Evolutionary conservation across 495 filamentous ascomycete species (phyloP), one percentile per base, ranked within the genome.

Genomic region (Chlorociboria aeruginascens): DNA sequence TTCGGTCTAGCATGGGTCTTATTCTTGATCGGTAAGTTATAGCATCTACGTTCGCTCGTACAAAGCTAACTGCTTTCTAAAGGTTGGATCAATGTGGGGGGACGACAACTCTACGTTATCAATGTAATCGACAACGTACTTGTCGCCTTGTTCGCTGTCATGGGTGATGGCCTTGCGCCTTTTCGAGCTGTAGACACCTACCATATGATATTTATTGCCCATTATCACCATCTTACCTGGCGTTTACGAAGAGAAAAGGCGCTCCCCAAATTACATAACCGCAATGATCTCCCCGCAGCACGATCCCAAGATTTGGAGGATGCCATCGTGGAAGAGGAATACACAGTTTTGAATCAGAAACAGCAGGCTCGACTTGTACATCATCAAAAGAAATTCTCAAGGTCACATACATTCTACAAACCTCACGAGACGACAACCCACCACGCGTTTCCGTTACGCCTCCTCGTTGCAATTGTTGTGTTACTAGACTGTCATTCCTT

Each of bases 1-100:
- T 90, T 88, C 48, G 85, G 85, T 51, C 70, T 85, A 40, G 83
- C 81, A 1, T 90, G 85, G 85, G 85, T 90, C 0, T 71, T 90
- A 31, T 88, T 87, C 65, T 63, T 90, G 40, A 90, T 90, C 54
- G 85, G 56, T 55, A 50, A 32, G 48, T 44, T 8, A 0, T 11
- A 11, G 3, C 69, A 69, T 61, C 4, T 29, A 37, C 14, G 25
- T 38, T 10, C n/a, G 13, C 14, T 3, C 36, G 43, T 31, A 14
- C 13, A 40, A 40, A 34, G 7, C 25, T 17, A 17, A n/a, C 14
- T 28, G 32, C 69, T 66, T 34, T 25, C 8, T 9, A 40, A 17
- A 58, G 55, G 83, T 36, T 89, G 85, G 85, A 86, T 89, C 58
- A 85, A 86, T 50, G 79, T 87, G n/a, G 83, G 81, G 30, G 76